phyloP scores from a whole-genome alignment of 371 early-diverging fungal genomes.

The Lichtheimia ramosa region DNA sequence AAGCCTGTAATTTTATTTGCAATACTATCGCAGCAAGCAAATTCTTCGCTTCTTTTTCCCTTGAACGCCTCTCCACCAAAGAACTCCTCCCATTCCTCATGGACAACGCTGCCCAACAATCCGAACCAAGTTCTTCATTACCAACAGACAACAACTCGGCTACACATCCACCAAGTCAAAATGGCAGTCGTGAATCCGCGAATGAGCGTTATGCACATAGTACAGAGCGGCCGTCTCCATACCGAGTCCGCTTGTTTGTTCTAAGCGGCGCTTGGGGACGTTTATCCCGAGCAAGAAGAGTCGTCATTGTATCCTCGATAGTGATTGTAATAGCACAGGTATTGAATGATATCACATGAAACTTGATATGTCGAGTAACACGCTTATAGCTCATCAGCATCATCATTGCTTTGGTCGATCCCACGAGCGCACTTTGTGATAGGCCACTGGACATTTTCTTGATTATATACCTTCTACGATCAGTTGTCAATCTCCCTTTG shows the following conservation, averaged over 20 bases:
- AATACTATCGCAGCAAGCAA: no score
- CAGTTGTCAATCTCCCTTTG: slow-evolving; percentile 31
- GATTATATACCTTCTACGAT: slow-evolving; percentile 38
- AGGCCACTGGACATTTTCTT: slow-evolving; percentile 40
- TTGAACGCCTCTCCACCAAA: no score
- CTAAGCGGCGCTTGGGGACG: slow-evolving; percentile 19
- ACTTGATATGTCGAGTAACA: neutral
- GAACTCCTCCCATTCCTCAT: no score
- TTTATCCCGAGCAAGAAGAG: slow-evolving; percentile 18
- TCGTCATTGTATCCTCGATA: slow-evolving; percentile 4
- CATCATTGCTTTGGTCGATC: slow-evolving; percentile 21
- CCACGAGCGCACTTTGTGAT: slow-evolving; percentile 28
- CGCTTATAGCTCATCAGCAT: slow-evolving; percentile 24
- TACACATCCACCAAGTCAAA: no score
- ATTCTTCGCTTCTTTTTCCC: no score
- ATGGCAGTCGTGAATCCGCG: no score
- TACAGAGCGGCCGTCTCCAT: slow-evolving; percentile 1
- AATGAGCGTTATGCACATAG: no score
- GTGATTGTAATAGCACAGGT: slow-evolving; percentile 16
- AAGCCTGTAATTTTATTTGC: no score
- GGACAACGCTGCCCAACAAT: no score
- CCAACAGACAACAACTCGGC: no score
- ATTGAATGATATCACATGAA: slow-evolving; percentile 1
- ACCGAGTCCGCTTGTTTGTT: slow-evolving; percentile 2
- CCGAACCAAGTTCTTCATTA: no score